phyloP scores from a whole-genome alignment of 1,284 basidiomycete genomes.

The Leccinum fallax region DNA sequence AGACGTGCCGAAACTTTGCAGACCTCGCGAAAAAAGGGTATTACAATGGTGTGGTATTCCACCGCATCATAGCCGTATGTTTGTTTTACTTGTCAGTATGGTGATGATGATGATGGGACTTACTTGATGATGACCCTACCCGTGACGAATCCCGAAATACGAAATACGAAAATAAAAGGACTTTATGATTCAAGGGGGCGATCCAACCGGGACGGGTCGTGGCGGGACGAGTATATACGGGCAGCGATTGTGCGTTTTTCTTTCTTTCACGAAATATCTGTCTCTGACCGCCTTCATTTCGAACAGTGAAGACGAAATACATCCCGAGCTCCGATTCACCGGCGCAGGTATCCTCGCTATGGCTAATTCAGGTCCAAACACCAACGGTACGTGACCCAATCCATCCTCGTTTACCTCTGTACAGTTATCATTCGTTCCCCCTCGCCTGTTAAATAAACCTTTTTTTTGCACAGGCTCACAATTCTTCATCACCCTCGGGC shows the following conservation, averaged over 20 bases:
- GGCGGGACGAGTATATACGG: slow-evolving; percentile 95
- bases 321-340: slow-evolving; percentile 87
- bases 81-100: too few species aligned
- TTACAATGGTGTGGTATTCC: slow-evolving; percentile 86
- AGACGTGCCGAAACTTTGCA: slow-evolving; percentile 95
- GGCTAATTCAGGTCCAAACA: slow-evolving; percentile 95
- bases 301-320: slow-evolving; percentile 79
- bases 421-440: too few species aligned
- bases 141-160: too few species aligned
- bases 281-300: background rate
- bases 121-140: background rate
- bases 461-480: slow-evolving; percentile 64
- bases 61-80: slow-evolving; percentile 83
- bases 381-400: slow-evolving; percentile 65
- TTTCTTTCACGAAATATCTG: background rate
- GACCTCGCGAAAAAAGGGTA: slow-evolving; percentile 84
- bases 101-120: background rate
- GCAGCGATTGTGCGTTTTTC: slow-evolving; percentile 72
- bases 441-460: too few species aligned
- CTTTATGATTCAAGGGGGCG: slow-evolving; percentile 95
- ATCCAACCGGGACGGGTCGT: slow-evolving; percentile 93
- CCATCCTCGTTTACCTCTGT: too few species aligned
- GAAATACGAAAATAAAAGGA: slow-evolving; percentile 45
- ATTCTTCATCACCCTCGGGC: slow-evolving; percentile 89
- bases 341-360: slow-evolving; percentile 97